Percentiles rank a stretch among this genome's conserved stretches.
These are phyloP conservation scores for Metarhizium rileyi DNA, from an alignment of 2,329 filamentous ascomycete genomes.

Conservation along the genomic window DNA sequence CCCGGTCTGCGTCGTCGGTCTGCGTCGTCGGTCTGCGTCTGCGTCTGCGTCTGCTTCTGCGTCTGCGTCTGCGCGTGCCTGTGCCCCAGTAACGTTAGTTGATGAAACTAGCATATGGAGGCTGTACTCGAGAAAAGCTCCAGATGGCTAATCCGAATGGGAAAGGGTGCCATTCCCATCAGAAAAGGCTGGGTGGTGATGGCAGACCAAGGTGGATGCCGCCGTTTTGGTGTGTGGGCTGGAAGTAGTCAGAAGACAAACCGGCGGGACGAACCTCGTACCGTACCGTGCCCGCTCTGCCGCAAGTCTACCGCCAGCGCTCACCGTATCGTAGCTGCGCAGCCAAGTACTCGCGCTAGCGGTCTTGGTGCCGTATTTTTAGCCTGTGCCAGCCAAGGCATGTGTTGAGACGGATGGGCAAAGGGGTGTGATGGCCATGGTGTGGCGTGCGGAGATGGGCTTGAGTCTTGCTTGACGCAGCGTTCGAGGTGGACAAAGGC, in stretches of 20 bases:
- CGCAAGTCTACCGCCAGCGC: neutral
- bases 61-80: neutral
- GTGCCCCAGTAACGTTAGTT: too few species aligned
- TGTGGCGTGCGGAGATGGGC: neutral
- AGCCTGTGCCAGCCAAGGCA: neutral
- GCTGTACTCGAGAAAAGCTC: neutral
- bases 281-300: slow-evolving; percentile 5
- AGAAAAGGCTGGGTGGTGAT: neutral
- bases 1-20: neutral
- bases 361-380: slow-evolving; percentile 6
- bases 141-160: neutral
- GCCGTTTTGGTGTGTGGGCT: slow-evolving; percentile 2
- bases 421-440: neutral
- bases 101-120: neutral
- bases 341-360: too few species aligned
- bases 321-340: neutral
- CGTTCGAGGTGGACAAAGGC: neutral
- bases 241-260: slow-evolving; percentile 7
- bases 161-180: neutral
- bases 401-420: slow-evolving; percentile 2
- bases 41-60: too few species aligned
- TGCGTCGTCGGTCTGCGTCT: too few species aligned
- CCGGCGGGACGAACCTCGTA: slow-evolving; percentile 9
- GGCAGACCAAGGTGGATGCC: neutral
- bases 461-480: neutral